Conservation (phyloP, 345 rosid genomes). For the Atalantia buxifolia region DNA sequence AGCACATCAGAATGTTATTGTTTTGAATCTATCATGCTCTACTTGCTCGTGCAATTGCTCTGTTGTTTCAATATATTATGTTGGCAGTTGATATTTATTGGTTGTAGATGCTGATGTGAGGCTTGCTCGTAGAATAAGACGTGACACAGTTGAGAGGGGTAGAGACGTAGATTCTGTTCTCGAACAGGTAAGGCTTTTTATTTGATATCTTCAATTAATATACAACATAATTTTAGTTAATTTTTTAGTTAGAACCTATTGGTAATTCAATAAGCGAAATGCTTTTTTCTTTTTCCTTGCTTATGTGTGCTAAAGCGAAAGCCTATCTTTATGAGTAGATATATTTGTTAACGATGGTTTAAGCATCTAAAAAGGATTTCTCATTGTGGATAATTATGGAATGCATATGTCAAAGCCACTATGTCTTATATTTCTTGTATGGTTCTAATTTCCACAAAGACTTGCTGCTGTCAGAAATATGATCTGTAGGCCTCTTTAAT, state of each 20-base stretch:
- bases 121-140: conserved; percentile 98
- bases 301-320: background rate
- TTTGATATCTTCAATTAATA: background rate
- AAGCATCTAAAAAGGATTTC: background rate
- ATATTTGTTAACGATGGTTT: background rate
- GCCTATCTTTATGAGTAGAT: background rate
- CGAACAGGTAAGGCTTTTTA: conserved; percentile 65
- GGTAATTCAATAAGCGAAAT: background rate
- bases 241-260: background rate
- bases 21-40: background rate
- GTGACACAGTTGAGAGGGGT: conserved; percentile 97
- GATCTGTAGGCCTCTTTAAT: background rate
- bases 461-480: background rate
- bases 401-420: background rate
- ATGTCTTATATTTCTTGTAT: background rate
- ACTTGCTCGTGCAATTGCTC: background rate
- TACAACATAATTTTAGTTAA: background rate
- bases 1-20: background rate
- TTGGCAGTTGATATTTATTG: conserved; percentile 21
- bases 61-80: conserved; percentile 16
- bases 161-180: conserved; percentile 95
- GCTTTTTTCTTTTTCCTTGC: background rate
- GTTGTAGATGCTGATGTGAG: conserved; percentile 98
- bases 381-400: background rate
- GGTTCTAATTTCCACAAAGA: conserved; percentile 1